Evolutionary conservation across 345 rosid genomes (phyloP).

Genomic region (Moricandia arvensis): DNA sequence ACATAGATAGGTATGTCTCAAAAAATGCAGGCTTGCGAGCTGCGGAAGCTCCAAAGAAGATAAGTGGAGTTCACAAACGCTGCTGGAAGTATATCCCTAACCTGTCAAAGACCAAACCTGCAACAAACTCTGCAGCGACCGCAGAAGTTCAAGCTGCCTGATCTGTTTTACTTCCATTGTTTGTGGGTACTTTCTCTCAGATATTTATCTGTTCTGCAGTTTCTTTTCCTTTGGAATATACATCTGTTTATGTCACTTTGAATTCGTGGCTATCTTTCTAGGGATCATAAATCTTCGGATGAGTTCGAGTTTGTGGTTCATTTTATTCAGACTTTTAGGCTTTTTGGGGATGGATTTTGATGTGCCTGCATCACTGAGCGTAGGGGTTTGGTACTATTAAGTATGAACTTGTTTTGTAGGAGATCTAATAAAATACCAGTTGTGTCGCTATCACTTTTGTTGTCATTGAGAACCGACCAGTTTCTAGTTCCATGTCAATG

Average conservation of each 20-base stretch:
- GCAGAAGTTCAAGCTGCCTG: conserved; percentile 56
- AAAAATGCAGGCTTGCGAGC: conserved; percentile 56
- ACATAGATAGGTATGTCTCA: not conserved
- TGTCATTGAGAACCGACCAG: not conserved
- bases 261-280: not conserved
- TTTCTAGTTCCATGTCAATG: not conserved
- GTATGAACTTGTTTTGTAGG: not conserved
- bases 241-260: not conserved
- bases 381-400: not conserved
- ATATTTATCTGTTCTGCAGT: not conserved
- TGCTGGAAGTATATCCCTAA: conserved; percentile 83
- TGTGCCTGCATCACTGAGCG: too few relatives aligned
- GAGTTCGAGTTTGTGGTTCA: not conserved
- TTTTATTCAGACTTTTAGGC: not conserved
- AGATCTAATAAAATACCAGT: not conserved
- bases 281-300: conserved; percentile 1
- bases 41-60: conserved; percentile 81
- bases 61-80: conserved; percentile 86
- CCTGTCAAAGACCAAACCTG: not conserved
- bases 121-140: conserved; percentile 35
- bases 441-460: not conserved
- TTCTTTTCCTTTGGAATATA: not conserved
- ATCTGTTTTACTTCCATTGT: conserved; percentile 25
- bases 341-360: not conserved
- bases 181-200: conserved; percentile 6